A percentile compares a stretch with the other conserved stretches of the same genome.
phyloP scores from a whole-genome alignment of 176 grass and related monocot genomes.

The Raddia guianensis region DNA sequence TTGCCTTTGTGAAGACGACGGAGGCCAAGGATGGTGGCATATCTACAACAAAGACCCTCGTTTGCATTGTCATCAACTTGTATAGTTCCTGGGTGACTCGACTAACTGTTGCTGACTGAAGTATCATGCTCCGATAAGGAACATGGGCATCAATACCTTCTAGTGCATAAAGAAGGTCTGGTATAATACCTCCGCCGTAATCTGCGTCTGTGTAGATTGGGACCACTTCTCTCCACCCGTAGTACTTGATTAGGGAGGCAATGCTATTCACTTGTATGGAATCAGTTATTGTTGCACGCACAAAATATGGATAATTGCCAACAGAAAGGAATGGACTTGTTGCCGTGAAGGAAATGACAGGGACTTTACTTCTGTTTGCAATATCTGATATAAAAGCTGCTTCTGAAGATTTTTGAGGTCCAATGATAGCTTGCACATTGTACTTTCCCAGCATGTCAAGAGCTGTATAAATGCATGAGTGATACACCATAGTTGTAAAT shows the following conservation, averaged over 20 bases:
- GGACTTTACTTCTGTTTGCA: constrained; percentile 54
- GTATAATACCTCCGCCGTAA: constrained; percentile 59
- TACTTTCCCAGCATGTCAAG: constrained; percentile 47
- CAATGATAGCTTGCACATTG: constrained; percentile 54
- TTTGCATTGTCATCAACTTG: constrained; percentile 53
- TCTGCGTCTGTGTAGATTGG: constrained; percentile 58
- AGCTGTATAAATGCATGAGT: constrained; percentile 25
- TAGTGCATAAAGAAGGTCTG: constrained; percentile 56
- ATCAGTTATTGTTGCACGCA: constrained; percentile 55
- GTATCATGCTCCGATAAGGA: constrained; percentile 42
- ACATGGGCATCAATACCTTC: constrained; percentile 44
- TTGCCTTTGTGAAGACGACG: constrained; percentile 47
- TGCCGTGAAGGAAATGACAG: constrained; percentile 59
- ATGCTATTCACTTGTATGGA: constrained; percentile 42
- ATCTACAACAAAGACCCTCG: constrained; percentile 61
- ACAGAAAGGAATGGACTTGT: constrained; percentile 53
- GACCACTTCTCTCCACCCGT: constrained; percentile 56
- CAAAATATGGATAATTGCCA: constrained; percentile 38
- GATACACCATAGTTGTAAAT: too few species aligned
- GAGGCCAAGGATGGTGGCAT: constrained; percentile 45
- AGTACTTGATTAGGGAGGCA: constrained; percentile 47
- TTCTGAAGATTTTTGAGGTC: constrained; percentile 54
- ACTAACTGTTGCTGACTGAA: constrained; percentile 26
- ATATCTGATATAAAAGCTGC: constrained; percentile 52
- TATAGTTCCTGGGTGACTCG: constrained; percentile 40